Evolutionary conservation across 2,329 filamentous ascomycete species (phyloP).

Genomic region (Erysiphe pulchra): DNA sequence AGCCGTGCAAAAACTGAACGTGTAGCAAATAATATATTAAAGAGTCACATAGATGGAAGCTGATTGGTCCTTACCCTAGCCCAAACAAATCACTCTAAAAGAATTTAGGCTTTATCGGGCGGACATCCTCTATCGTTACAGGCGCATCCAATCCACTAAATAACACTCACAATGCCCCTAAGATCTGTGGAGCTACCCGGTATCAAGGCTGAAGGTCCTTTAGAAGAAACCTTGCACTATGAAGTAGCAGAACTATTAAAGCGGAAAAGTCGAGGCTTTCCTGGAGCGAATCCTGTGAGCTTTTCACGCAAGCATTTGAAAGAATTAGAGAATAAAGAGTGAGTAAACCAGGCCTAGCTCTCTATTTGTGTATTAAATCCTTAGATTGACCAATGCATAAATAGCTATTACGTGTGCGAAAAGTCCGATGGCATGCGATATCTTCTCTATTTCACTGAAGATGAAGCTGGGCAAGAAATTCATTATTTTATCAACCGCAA

Average conservation of each 20-base stretch:
- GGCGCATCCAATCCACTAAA: not conserved
- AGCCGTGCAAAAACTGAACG: no score
- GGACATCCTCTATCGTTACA: no score
- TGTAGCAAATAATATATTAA: no score
- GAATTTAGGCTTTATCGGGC: no score
- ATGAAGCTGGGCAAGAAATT: slow-evolving; percentile 34
- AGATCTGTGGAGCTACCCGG: slow-evolving; percentile 30
- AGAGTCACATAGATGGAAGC: no score
- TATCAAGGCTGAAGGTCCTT: slow-evolving; percentile 33
- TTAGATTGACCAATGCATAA: slow-evolving; percentile 1
- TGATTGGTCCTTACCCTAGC: no score
- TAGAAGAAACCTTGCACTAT: slow-evolving; percentile 35
- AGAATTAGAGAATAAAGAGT: slow-evolving; percentile 63
- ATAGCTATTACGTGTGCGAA: slow-evolving; percentile 83
- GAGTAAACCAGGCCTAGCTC: slow-evolving; percentile 9
- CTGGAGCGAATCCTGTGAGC: slow-evolving; percentile 82
- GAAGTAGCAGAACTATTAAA: slow-evolving; percentile 56
- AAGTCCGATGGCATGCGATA: slow-evolving; percentile 94
- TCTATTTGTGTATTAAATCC: not conserved
- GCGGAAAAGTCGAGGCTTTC: slow-evolving; percentile 43
- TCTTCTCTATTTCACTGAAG: slow-evolving; percentile 64
- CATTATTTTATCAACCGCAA: slow-evolving; percentile 93
- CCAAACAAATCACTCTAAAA: no score
- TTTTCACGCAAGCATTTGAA: slow-evolving; percentile 60
- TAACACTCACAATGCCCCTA: slow-evolving; percentile 2